Evolutionary conservation across 2,329 filamentous ascomycete genomes (phyloP), one percentile per base, ranked within the genome.

Genomic region (Colletotrichum tanaceti): DNA sequence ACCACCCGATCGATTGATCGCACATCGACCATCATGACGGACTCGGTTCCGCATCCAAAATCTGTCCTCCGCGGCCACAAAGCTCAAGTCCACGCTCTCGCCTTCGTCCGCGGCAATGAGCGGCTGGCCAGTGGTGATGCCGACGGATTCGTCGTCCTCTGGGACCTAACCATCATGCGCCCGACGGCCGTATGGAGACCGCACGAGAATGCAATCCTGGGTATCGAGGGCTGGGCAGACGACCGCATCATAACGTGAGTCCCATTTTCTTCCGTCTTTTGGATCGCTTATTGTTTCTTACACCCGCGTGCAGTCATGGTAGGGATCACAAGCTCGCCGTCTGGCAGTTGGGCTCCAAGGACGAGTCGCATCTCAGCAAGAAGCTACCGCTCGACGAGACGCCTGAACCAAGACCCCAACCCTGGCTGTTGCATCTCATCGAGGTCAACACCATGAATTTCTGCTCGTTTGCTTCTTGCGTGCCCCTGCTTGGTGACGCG

Each of bases 371-470:
- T 18, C 82, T 97, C 71, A 92, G 90, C 73, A 90, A 85, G 41
- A 82, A 82, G 10, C 82, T 97, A 14, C 95, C 95, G 0, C 86
- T 95, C 39, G 93, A 97, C 70, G 80, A 81, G 54, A 81, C 77
- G 1, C 78, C 77, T 35, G 80, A 78, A 53, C 78, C 78, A 58
- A 86, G 81, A 71, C 87, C 85, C 20, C 86, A 90, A 74, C 96
- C 96, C 38, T 97, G 93, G 93, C 82, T 98, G n/a, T 79, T 97
- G 24, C 88, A 97, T 78, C 87, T 92, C 4, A 82, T 99, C 5
- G 85, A 92, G 5, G 93, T 98, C 50, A 98, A 98, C 75, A 93
- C 95, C 1, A 87, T 98, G 81, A 99, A 98, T 76, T 99, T 98
- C 77, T 99, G 96, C 77, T 87, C 91, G 1, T 97, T 97, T 77